Percentiles rank a stretch among this genome's conserved stretches.
phyloP scores from a whole-genome alignment of 78 protist genomes.

The Dictyostelium purpureum region DNA sequence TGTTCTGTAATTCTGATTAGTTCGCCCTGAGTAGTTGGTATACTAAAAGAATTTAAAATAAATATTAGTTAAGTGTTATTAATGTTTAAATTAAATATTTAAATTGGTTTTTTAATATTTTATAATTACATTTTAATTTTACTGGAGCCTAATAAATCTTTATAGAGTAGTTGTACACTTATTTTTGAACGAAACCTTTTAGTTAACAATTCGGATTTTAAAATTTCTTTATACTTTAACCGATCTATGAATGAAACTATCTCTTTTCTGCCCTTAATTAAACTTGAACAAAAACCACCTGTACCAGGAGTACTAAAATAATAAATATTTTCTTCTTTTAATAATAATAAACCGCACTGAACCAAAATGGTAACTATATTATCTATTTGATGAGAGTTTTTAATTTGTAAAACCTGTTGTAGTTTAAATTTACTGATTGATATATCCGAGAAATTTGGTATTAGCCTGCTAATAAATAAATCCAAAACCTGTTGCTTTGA shows the following conservation, averaged over 20 bases:
- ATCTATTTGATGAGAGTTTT: slow-evolving; percentile 12
- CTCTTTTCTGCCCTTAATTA: slow-evolving; percentile 51
- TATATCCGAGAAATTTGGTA: slow-evolving; percentile 27
- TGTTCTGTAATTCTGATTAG: neutral
- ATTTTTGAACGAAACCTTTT: slow-evolving; percentile 11
- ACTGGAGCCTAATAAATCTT: neutral
- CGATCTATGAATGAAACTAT: slow-evolving; percentile 8
- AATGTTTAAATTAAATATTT: no score
- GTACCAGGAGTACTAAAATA: slow-evolving; percentile 35
- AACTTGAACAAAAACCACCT: slow-evolving; percentile 20
- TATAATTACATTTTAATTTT: slow-evolving; percentile 15
- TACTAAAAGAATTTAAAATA: neutral
- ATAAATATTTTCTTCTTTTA: slow-evolving; percentile 21
- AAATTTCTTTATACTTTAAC: slow-evolving; percentile 53
- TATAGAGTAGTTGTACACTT: neutral
- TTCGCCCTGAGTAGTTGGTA: slow-evolving; percentile 18
- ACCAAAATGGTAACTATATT: slow-evolving; percentile 41
- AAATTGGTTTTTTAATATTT: no score
- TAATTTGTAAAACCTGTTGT: neutral
- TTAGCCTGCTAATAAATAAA: neutral
- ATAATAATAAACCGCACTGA: slow-evolving; percentile 23
- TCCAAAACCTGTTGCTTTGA: slow-evolving; percentile 6
- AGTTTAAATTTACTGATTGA: neutral
- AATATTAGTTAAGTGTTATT: neutral
- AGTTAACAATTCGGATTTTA: slow-evolving; percentile 17